These are phyloP conservation scores for Drechslerella coelobrocha DNA, from an alignment of 2,329 filamentous ascomycete genomes.

Conservation along the genomic window DNA sequence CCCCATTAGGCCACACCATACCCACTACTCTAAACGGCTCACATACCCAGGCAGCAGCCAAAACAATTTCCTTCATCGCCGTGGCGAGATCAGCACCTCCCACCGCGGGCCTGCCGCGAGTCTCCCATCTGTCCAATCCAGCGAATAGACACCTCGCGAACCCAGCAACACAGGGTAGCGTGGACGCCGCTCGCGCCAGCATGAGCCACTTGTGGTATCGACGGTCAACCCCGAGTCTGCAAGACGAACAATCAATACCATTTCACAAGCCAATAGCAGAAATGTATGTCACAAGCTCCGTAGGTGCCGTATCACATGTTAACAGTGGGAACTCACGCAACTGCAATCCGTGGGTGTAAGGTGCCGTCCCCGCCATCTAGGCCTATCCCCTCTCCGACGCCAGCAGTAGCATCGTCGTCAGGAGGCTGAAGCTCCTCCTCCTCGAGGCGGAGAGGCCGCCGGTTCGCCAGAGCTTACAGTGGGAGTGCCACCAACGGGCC, in stretches of 20 bases:
- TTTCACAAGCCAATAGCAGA: too few species aligned
- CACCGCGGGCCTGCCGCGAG: constrained; percentile 15
- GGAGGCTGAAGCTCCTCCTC: constrained; percentile 39
- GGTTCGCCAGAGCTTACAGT: constrained; percentile 43
- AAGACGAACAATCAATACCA: background rate
- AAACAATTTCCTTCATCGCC: constrained; percentile 73
- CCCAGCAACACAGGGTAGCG: constrained; percentile 76
- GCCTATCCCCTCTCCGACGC: constrained; percentile 11
- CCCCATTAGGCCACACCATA: background rate
- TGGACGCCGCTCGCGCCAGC: constrained; percentile 73
- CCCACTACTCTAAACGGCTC: too few species aligned
- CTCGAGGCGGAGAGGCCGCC: constrained; percentile 30
- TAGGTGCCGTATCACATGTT: background rate
- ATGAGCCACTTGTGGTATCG: constrained; percentile 77
- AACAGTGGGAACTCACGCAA: constrained; percentile 28
- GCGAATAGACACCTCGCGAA: constrained; percentile 67
- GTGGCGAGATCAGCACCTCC: constrained; percentile 67
- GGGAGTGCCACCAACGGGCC: constrained; percentile 14
- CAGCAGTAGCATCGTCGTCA: constrained; percentile 27
- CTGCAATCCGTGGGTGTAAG: constrained; percentile 45
- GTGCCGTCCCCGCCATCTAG: constrained; percentile 34
- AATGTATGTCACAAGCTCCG: too few species aligned
- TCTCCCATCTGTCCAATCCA: constrained; percentile 33
- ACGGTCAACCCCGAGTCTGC: constrained; percentile 70
- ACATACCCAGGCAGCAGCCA: constrained; percentile 61